Percentiles rank a stretch among this genome's conserved stretches.
Conservation (phyloP, 2,329 filamentous ascomycete species). For the Alternaria burnsii region DNA sequence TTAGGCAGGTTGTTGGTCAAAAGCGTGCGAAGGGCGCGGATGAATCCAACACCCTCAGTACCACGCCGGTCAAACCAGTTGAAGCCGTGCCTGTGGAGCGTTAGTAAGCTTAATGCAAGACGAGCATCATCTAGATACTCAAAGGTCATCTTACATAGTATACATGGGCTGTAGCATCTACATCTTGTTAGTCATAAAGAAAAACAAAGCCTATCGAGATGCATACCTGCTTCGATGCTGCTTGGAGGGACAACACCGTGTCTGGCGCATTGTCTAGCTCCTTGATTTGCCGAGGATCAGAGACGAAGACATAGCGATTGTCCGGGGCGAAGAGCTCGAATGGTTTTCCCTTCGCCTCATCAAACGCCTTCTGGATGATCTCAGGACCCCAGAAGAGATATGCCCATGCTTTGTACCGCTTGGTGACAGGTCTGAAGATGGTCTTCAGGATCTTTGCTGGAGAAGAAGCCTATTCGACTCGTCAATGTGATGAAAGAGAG, state of each 20-base stretch:
- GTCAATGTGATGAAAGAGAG: background rate
- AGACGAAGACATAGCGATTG: slow-evolving; percentile 25
- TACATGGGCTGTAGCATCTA: slow-evolving; percentile 25
- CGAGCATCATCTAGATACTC: background rate
- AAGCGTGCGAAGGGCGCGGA: slow-evolving; percentile 28
- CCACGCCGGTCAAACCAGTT: slow-evolving; percentile 42
- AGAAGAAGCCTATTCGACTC: slow-evolving; percentile 6
- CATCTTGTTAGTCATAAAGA: background rate
- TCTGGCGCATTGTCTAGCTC: slow-evolving; percentile 27
- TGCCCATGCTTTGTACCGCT: slow-evolving; percentile 20
- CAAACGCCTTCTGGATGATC: slow-evolving; percentile 23
- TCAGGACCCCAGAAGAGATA: slow-evolving; percentile 25
- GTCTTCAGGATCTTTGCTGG: slow-evolving; percentile 3
- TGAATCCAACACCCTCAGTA: slow-evolving; percentile 37
- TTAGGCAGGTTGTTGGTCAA: slow-evolving; percentile 32
- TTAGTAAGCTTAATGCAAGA: slow-evolving; percentile 1
- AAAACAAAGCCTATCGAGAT: background rate
- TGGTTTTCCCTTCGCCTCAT: slow-evolving; percentile 18
- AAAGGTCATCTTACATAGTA: slow-evolving; percentile 14
- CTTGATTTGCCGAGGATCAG: slow-evolving; percentile 25
- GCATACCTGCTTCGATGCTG: slow-evolving; percentile 25
- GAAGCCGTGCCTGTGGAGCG: slow-evolving; percentile 39
- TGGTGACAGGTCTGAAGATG: slow-evolving; percentile 12
- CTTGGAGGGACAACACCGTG: slow-evolving; percentile 24
- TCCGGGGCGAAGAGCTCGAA: slow-evolving; percentile 26